Conservation (phyloP, 805 yeast species). For the Nakazawaea ambrosiae region DNA sequence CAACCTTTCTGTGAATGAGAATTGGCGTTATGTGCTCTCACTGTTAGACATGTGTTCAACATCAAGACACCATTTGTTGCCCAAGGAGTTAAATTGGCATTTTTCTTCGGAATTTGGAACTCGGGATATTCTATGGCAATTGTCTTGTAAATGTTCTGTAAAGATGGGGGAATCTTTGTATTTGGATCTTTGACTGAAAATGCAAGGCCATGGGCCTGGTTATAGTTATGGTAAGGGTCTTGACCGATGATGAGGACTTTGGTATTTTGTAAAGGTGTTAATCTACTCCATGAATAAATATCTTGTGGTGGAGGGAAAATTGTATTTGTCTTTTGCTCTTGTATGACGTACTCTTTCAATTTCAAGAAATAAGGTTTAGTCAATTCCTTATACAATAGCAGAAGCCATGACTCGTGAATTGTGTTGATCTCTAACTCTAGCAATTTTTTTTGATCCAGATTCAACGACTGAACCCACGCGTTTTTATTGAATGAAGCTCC, state of each 20-base stretch:
- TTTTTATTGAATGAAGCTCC: conserved; percentile 43
- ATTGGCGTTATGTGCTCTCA: conserved; percentile 87
- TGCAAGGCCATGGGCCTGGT: conserved; percentile 96
- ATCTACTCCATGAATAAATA: conserved; percentile 86
- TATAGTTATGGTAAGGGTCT: conserved; percentile 89
- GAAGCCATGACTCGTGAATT: conserved; percentile 76
- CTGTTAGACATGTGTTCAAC: conserved; percentile 85
- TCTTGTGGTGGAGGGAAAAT: conserved; percentile 75
- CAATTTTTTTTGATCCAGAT: conserved; percentile 41
- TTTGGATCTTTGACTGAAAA: conserved; percentile 81
- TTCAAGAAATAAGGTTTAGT: conserved; percentile 79
- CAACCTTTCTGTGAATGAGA: conserved; percentile 90
- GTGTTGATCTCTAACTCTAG: conserved; percentile 62
- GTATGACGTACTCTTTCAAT: conserved; percentile 55
- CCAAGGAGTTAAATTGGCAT: conserved; percentile 77
- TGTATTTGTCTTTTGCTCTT: conserved; percentile 37
- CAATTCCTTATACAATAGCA: conserved; percentile 58
- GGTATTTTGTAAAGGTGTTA: conserved; percentile 69
- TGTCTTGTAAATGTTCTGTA: conserved; percentile 80
- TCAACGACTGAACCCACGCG: conserved; percentile 42
- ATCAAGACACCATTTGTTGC: conserved; percentile 80
- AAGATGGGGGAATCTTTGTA: conserved; percentile 80
- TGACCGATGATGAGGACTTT: conserved; percentile 86
- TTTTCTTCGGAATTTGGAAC: conserved; percentile 50
- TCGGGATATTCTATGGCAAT: conserved; percentile 61